Base-by-base conservation (phyloP, 768 basidiomycete genomes). In the Russula emetica region DNA sequence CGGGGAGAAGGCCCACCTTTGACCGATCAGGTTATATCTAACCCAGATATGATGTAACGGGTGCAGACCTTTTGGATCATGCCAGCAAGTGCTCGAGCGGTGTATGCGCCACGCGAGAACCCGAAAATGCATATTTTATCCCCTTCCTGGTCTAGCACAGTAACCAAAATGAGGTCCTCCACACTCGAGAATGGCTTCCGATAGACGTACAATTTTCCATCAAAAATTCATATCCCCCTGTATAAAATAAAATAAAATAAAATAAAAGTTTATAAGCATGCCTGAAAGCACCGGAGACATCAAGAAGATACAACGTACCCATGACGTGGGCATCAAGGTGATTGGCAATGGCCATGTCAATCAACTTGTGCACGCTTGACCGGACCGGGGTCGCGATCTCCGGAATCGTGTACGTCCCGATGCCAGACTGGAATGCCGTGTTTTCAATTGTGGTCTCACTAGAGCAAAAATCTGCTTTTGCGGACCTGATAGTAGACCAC, bases 71-170 rank as follows among this genome's bases (percentile, higher is more conserved):
- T 86, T 70, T 88, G 83, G 20, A 90, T 72, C 88, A 90, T 90
- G 60, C 88, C 89, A 14, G 85, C 87, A 18, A 88, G 76, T 2
- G 86, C 87, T 54, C 89, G 81, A 63, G 82, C 77, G 26, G 87
- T 86, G 67, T 83, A 90, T 51, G 87, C 87, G 20, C 89, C 89
- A 60, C 90, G 78, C 3, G 89, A 90, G 73, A 91, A 91, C 0
- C 89, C 91, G 70, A 92, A 91, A 4, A 93, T 76, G 71, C 82
- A 90, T 5, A 93, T 87, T 66, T 83, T 86, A 72, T 92, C 89
- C 0, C 85, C 86, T n/a, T 79, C 79, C 38, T 82, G 75, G 60
- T 88, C 86, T 87, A 53, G 22, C 14, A 22, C 87, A 49, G 18
- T 7, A 26, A 22, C n/a, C 58, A 61, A 61, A 30, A n/a, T 49